A percentile compares a stretch with the other conserved stretches of the same genome.
Evolutionary conservation across 1,284 basidiomycete species (phyloP).

Genomic region (Puccinia polysora): DNA sequence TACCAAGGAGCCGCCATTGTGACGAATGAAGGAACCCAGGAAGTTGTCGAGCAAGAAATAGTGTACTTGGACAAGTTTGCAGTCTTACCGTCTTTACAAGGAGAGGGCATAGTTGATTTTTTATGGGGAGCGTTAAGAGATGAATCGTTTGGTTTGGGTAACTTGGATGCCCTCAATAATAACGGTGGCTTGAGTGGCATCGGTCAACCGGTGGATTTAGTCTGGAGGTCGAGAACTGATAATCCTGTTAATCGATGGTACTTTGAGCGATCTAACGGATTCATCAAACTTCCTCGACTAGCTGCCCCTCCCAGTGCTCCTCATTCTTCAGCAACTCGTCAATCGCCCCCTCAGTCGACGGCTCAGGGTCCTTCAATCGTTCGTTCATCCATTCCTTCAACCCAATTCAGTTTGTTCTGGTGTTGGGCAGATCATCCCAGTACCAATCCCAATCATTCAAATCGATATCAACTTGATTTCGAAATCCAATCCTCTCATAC

Average conservation of each 20-base stretch:
- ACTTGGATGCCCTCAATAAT: slow-evolving; percentile 88
- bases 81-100: slow-evolving; percentile 86
- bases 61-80: slow-evolving; percentile 99
- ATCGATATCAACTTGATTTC: slow-evolving; percentile 44
- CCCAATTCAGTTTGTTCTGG: slow-evolving; percentile 92
- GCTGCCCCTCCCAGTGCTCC: slow-evolving; percentile 43
- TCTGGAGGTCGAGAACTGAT: slow-evolving; percentile 86
- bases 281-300: slow-evolving; percentile 62
- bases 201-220: slow-evolving; percentile 85
- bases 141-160: slow-evolving; percentile 92
- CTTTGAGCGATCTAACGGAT: slow-evolving; percentile 89
- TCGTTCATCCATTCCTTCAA: slow-evolving; percentile 50
- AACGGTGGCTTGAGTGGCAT: slow-evolving; percentile 77
- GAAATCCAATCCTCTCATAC: slow-evolving; percentile 38
- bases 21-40: slow-evolving; percentile 65
- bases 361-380: too few species aligned
- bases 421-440: slow-evolving; percentile 84
- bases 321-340: too few species aligned
- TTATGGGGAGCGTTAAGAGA: slow-evolving; percentile 97
- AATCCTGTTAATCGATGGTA: slow-evolving; percentile 99
- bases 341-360: too few species aligned
- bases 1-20: slow-evolving; percentile 93
- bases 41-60: slow-evolving; percentile 57
- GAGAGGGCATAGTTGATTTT: slow-evolving; percentile 98
- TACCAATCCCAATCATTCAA: slow-evolving; percentile 48